These are phyloP conservation scores for Penicillium cosmopolitanum DNA, from an alignment of 495 filamentous ascomycete genomes.

Conservation along the genomic window DNA sequence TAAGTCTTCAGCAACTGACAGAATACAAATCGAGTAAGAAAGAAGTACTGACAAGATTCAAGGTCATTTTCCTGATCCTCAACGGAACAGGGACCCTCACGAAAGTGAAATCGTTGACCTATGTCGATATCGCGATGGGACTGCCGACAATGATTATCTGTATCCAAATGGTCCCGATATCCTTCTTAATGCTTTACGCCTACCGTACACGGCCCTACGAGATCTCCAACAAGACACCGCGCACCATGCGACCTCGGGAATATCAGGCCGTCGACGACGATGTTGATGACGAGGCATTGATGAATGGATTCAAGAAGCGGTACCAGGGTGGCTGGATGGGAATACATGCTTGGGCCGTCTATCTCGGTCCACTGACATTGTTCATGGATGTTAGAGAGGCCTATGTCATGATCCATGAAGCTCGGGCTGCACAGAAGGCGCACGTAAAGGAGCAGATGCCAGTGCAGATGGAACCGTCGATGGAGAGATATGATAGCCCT, in stretches of 20 bases:
- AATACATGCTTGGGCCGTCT: slow-evolving; percentile 4
- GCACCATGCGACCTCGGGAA: background rate
- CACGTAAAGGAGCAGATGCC: background rate
- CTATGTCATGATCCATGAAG: background rate
- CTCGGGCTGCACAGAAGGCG: background rate
- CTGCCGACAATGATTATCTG: slow-evolving; percentile 26
- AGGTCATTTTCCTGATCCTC: slow-evolving; percentile 15
- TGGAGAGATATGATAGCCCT: background rate
- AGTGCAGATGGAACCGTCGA: background rate
- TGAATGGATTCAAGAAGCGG: background rate
- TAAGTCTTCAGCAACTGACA: background rate
- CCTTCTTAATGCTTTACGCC: slow-evolving; percentile 22
- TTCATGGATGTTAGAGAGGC: background rate
- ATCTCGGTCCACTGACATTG: slow-evolving; percentile 4
- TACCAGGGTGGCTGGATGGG: slow-evolving; percentile 6
- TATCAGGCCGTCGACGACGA: background rate
- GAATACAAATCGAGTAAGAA: too few species aligned
- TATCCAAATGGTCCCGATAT: slow-evolving; percentile 27
- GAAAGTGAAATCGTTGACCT: slow-evolving; percentile 17
- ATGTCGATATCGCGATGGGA: slow-evolving; percentile 26
- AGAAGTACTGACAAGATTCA: slow-evolving; percentile 4
- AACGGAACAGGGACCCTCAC: slow-evolving; percentile 12
- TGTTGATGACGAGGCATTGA: background rate
- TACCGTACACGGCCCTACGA: slow-evolving; percentile 24
- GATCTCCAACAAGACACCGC: background rate